Evolutionary conservation across 257 asterid species (phyloP).

Genomic region (Catharanthus roseus): DNA sequence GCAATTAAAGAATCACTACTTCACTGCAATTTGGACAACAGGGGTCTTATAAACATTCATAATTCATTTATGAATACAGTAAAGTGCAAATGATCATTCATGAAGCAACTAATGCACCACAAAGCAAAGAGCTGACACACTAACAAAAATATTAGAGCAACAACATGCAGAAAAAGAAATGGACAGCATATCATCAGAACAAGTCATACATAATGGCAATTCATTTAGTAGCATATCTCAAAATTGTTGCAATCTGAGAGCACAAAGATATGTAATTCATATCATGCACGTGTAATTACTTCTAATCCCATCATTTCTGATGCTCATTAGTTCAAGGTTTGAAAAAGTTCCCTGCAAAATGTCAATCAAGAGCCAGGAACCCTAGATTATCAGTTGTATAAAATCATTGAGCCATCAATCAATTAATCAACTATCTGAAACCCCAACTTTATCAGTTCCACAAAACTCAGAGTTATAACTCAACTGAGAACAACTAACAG

Average conservation of each 20-base stretch:
- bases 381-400: not conserved
- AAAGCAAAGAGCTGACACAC: not conserved
- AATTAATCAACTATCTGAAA: not conserved
- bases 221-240: not conserved
- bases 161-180: not conserved
- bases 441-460: conserved; percentile 5
- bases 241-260: not conserved
- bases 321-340: not conserved
- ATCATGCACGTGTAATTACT: not conserved
- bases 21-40: not conserved
- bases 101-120: not conserved
- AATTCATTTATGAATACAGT: not conserved
- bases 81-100: not conserved
- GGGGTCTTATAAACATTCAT: no score
- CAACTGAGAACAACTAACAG: not conserved
- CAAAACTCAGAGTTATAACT: not conserved
- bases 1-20: not conserved
- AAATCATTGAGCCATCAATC: not conserved
- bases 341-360: not conserved
- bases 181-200: not conserved
- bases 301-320: not conserved
- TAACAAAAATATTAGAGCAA: not conserved
- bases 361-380: not conserved
- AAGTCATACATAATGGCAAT: not conserved
- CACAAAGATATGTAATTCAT: no score